Base-by-base conservation (phyloP, 2,329 filamentous ascomycete species). In the Nectriaceae sp. region DNA sequence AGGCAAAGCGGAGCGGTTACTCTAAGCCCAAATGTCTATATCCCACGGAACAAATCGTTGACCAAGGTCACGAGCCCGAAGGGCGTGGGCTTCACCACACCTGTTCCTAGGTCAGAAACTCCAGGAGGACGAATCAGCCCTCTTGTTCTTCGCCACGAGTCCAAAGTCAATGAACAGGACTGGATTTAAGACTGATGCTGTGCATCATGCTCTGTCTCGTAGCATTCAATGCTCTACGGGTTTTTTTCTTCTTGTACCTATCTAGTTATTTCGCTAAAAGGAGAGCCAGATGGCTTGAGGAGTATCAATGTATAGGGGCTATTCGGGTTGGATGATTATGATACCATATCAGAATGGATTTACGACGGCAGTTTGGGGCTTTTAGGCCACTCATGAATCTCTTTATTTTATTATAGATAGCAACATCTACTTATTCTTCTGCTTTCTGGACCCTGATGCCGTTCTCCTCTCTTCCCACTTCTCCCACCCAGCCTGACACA, bases 401-500 rank as follows among this genome's bases (percentile, higher is more conserved):
- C 24, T 29, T 29, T 6, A 29, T 6, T 29, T 6, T 13, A 13
- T 29, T 29, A 29, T 16, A 36, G 24, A 42, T 22, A 6, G 18
- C 37, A 39, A 54, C 10, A 24, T 52, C 49, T 66, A 71, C 48
- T 65, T 70, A 33, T 61, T 65, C 54, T 66, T 72, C 22, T 60
- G 61, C 46, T 57, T 57, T 8, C 26, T 29, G 47, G 64, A 62
- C 44, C 58, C 52, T 15, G 59, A 65, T 21, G 68, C 69, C 33
- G 61, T 62, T 57, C 73, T 75, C 57, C 63, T 71, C 41, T 76
- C 75, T 68, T 93, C 86, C 90, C 92, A 97, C 66, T 89, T 87
- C 71, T 92, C 89, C 93, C 93, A 99, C 2, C 94, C 94, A 36
- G 91, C 87, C 73, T 96, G 90, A 26, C 87, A 87, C 59, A 96